Base-by-base conservation (phyloP, 768 basidiomycete species). In the Serendipita indica region DNA sequence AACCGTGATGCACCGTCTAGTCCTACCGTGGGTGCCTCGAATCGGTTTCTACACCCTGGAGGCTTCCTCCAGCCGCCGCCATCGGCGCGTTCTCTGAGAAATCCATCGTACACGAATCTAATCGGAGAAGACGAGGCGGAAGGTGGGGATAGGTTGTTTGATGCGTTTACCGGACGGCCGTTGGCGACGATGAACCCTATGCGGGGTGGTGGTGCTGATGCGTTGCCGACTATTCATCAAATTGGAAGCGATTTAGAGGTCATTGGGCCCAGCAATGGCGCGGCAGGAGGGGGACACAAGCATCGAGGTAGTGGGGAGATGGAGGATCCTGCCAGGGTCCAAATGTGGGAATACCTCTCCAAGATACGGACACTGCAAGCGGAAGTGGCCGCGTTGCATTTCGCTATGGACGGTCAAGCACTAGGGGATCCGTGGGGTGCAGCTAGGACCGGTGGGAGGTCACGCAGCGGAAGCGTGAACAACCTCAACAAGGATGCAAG, bases 371-470 rank as follows among this genome's bases (percentile, higher is more conserved):
- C 20, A 16, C n/a, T 54, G 30, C 49, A 54, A 27, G 49, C 49
- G 7, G 49, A 54, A 54, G 49, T 54, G 20, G 49, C 49, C 16
- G 49, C 49, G 22, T 22, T 54, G 49, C 49, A 54, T 54, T 54
- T 54, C 22, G 7, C 49, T 28, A 54, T 54, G 49, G 49, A 54
- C 22, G 49, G 49, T 27, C 16, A 16, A 10, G 49, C 49, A 12
- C 30, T 54, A n/a, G 49, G 49, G 10, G 49, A 54, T 7, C 49
- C 49, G 7, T 54, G 49, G 49, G 49, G 49, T 27, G n/a, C n/a
- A n/a, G 49, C 22, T 12, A 20, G 49, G 16, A 10, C 22, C 16
- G 49, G 49, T 28, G 30, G 20, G 12, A 25, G 49, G 30, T 54
- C 49, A 30, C 20, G 49, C 7, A 54, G 49, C 22, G 49, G 49